Percentiles rank a stretch among this genome's conserved stretches.
phyloP scores from a whole-genome alignment of 2,329 filamentous ascomycete species.

The Aspergillus ochraceus region DNA sequence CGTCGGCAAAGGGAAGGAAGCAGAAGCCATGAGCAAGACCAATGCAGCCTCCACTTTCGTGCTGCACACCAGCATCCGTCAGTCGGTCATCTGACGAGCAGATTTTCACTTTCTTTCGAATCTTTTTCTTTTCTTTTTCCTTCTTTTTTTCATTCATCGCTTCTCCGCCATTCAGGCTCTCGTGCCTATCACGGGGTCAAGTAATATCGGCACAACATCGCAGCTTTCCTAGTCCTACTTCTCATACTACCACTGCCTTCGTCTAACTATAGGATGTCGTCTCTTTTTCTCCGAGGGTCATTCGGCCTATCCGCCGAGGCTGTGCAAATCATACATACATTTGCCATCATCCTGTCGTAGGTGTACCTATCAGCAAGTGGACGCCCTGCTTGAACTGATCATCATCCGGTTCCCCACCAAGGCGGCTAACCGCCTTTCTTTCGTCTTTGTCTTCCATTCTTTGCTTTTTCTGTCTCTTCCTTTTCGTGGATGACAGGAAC shows the following conservation, averaged over 20 bases:
- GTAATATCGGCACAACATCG: not conserved
- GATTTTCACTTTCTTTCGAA: constrained; percentile 2
- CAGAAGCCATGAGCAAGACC: not conserved
- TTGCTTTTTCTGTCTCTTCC: not conserved
- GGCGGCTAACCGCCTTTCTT: not conserved
- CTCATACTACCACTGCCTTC: no score
- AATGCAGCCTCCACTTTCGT: constrained; percentile 10
- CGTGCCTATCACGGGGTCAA: not conserved
- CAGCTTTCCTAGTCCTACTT: not conserved
- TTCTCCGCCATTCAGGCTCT: not conserved
- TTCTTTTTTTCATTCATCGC: not conserved
- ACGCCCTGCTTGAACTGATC: not conserved
- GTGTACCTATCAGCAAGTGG: constrained; percentile 1
- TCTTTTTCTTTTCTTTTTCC: not conserved
- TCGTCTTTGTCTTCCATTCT: not conserved
- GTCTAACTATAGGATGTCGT: not conserved
- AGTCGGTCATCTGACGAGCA: constrained; percentile 11
- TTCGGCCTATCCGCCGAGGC: not conserved
- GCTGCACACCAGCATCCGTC: constrained; percentile 1
- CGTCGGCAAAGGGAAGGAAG: constrained; percentile 2
- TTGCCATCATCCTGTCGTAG: not conserved
- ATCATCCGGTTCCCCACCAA: not conserved
- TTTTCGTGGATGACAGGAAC: not conserved
- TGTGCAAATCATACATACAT: constrained; percentile 4
- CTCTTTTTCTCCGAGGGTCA: not conserved